These are phyloP conservation scores for Leccinellum albellum DNA, from an alignment of 768 basidiomycete genomes.

Conservation along the genomic window DNA sequence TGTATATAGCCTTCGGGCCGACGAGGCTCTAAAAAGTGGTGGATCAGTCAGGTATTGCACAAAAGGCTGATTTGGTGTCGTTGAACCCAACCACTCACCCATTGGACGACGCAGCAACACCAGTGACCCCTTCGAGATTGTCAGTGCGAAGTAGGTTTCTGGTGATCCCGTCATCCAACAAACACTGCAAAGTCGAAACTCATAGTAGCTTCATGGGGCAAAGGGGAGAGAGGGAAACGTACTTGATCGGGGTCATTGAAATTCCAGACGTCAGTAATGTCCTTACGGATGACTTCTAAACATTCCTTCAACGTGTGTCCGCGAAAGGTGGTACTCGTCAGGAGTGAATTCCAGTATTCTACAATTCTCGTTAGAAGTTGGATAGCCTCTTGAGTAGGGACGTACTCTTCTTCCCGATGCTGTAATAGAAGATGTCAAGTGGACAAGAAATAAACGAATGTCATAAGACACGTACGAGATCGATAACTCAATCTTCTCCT, in stretches of 20 bases:
- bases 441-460: background rate
- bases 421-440: background rate
- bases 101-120: background rate
- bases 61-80: too few species aligned
- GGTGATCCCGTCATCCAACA: slow-evolving; percentile 5
- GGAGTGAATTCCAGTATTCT: slow-evolving; percentile 13
- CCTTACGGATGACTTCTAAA: slow-evolving; percentile 8
- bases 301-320: slow-evolving; percentile 8
- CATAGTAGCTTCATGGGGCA: background rate
- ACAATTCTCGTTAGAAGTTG: background rate
- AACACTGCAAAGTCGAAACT: background rate
- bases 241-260: slow-evolving; percentile 12
- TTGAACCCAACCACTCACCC: background rate
- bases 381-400: background rate
- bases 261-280: slow-evolving; percentile 12
- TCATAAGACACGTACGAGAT: slow-evolving; percentile 2
- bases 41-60: background rate
- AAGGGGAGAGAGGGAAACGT: background rate
- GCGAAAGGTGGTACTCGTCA: slow-evolving; percentile 6
- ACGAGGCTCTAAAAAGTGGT: background rate
- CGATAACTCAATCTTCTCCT: slow-evolving; percentile 13
- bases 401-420: slow-evolving; percentile 14
- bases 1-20: background rate
- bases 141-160: slow-evolving; percentile 1
- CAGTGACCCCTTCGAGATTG: background rate